Percentiles rank a stretch among this genome's conserved stretches.
phyloP scores from a whole-genome alignment of 306 rosid species.

The Begonia fuchsioides region DNA sequence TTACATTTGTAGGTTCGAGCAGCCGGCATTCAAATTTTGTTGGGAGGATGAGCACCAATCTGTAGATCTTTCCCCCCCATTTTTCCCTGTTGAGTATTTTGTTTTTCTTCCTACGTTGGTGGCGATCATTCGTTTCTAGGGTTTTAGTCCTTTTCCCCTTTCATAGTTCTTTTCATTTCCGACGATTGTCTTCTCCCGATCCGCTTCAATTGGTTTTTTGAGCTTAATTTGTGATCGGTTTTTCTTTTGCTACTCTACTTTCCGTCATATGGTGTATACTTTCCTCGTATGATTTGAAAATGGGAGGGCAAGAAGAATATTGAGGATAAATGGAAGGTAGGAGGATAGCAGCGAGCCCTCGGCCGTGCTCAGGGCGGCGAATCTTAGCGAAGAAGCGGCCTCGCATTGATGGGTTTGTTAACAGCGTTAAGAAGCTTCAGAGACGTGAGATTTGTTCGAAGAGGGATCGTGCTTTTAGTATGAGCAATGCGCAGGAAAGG shows the following conservation, averaged over 20 bases:
- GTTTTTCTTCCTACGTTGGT: no score
- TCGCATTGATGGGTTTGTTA: slow-evolving; percentile 25
- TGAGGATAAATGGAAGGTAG: slow-evolving; percentile 43
- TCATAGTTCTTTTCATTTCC: background rate
- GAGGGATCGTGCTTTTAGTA: slow-evolving; percentile 58
- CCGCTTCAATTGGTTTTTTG: background rate
- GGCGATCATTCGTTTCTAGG: background rate
- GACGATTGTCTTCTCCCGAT: background rate
- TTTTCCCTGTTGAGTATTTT: no score
- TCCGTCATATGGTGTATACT: no score
- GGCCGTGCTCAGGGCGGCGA: slow-evolving; percentile 50
- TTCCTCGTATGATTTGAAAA: background rate
- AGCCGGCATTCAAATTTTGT: no score
- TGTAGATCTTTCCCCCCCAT: no score
- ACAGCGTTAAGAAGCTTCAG: slow-evolving; percentile 62
- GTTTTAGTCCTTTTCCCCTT: background rate
- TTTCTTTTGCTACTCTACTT: no score
- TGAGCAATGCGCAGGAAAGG: slow-evolving; percentile 59
- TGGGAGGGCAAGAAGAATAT: slow-evolving; percentile 3
- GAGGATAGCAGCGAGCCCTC: slow-evolving; percentile 54
- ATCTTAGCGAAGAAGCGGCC: slow-evolving; percentile 56
- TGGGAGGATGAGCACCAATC: no score
- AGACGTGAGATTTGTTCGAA: slow-evolving; percentile 67
- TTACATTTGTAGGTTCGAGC: no score
- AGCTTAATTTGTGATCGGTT: no score